Base-by-base conservation (phyloP, 805 yeast species). In the Ogataea sp. region DNA sequence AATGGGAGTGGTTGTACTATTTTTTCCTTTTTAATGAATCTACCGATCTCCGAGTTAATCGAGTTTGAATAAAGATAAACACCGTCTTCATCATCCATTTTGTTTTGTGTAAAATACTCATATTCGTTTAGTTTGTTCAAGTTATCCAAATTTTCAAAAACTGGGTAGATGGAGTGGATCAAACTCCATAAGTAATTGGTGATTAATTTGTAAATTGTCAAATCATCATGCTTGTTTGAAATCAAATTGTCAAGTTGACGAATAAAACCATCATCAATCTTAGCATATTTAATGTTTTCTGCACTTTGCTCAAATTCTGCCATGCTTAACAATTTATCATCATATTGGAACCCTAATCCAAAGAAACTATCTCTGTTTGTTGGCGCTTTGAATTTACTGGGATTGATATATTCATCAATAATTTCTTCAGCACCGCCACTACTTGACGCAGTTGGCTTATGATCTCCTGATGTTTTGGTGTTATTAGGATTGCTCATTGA, bases 191-290 rank as follows among this genome's bases (percentile, higher is more conserved):
- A 18, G 34, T 56, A 55, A 25, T 45, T 45, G 1, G 55, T 43
- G 20, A 59, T 26, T 2, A 44, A 28, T 16, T 49, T 45, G 28
- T 42, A 57, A 17, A 59, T 48, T 6, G 62, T 49, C 14, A 42
- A 40, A 41, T 59, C 65, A 39, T 52, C 58, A 37, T 58, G 61
- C 36, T 52, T 55, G 14, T 53, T 52, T 9, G 30, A 28, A 14
- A 59, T 25, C 10, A 57, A 38, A 5, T 25, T 27, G 1, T 39
- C 37, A 7, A 59, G 32, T 20, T 45, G 42, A 2, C 41, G 27
- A 30, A 48, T 41, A 23, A 59, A 43, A 13, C 37, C 40, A 2
- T 30, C 23, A 43, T 59, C 64, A 16, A 56, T 37, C n/a, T 33
- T 31, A 0, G 60, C 57, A 4, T 15, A 13, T 10, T 11, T 21